These are phyloP conservation scores for Inonotus obliquus DNA, from an alignment of 1,284 basidiomycete species.

Conservation along the genomic window DNA sequence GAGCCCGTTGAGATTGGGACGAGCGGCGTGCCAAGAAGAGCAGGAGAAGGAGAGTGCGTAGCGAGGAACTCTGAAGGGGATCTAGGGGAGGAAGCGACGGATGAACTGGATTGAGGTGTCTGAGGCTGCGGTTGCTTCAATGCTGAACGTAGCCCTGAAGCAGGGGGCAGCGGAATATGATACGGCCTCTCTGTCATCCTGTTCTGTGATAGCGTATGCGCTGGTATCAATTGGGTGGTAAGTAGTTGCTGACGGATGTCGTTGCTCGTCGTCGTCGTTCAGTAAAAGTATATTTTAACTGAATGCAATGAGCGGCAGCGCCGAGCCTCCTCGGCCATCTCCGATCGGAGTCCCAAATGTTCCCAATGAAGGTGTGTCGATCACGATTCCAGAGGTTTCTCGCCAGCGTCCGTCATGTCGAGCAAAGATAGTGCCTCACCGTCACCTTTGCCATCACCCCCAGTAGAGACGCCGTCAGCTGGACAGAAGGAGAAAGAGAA, in stretches of 20 bases:
- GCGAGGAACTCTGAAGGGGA: slow-evolving; percentile 19
- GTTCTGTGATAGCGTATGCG: neutral
- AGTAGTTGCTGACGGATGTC: neutral
- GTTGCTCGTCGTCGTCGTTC: neutral
- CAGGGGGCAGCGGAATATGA: slow-evolving; percentile 15
- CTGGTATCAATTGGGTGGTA: neutral
- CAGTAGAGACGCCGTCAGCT: neutral
- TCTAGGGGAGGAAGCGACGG: slow-evolving; percentile 21
- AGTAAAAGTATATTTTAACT: neutral
- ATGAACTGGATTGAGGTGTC: slow-evolving; percentile 19
- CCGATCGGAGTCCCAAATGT: slow-evolving; percentile 7
- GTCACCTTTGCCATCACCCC: neutral
- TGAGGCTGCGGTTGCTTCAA: slow-evolving; percentile 39
- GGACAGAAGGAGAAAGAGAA: neutral
- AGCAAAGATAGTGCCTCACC: slow-evolving; percentile 12
- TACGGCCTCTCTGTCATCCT: slow-evolving; percentile 15
- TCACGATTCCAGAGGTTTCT: neutral
- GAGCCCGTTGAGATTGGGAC: slow-evolving; percentile 10
- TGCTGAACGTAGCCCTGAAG: slow-evolving; percentile 40
- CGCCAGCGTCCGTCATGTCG: slow-evolving; percentile 5
- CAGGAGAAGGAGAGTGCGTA: neutral
- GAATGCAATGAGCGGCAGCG: neutral
- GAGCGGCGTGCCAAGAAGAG: slow-evolving; percentile 1
- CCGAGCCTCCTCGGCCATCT: neutral
- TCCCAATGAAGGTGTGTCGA: neutral